A percentile compares a stretch with the other conserved stretches of the same genome.
phyloP scores from a whole-genome alignment of 495 filamentous ascomycete genomes.

The Achaetomiella virescens region DNA sequence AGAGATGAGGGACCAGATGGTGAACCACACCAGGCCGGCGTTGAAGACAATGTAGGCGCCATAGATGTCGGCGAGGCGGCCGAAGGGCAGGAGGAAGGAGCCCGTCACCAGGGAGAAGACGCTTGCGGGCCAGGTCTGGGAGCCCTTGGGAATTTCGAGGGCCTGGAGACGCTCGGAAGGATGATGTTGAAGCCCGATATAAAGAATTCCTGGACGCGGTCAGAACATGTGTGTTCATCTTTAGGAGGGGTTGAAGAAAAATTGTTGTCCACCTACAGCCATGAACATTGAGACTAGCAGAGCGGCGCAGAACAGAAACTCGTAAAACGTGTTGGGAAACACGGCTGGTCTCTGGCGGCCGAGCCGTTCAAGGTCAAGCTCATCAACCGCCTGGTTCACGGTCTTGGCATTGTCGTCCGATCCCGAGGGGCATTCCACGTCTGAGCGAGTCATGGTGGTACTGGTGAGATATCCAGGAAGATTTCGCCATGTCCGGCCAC shows the following conservation, averaged over 20 bases:
- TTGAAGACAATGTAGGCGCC: constrained; percentile 71
- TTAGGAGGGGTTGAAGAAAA: background rate
- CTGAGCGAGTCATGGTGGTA: background rate
- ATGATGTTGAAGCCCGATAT: constrained; percentile 83
- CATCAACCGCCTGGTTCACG: background rate
- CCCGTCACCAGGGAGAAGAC: constrained; percentile 71
- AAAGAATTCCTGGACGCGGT: constrained; percentile 61
- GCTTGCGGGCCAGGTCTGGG: constrained; percentile 72
- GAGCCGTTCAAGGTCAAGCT: constrained; percentile 53
- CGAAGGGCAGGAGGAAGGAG: constrained; percentile 69
- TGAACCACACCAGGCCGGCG: constrained; percentile 63
- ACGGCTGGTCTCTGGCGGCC: constrained; percentile 63
- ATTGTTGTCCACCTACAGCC: constrained; percentile 44
- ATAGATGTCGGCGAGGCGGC: constrained; percentile 69
- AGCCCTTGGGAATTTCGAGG: constrained; percentile 57
- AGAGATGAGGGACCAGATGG: constrained; percentile 63
- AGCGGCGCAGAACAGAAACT: constrained; percentile 66
- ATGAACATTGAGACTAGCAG: constrained; percentile 69
- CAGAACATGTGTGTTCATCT: background rate
- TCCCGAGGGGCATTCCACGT: background rate
- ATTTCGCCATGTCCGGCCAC: background rate
- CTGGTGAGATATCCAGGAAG: no score
- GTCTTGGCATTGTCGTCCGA: background rate
- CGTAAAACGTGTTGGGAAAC: constrained; percentile 56
- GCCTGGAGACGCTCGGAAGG: constrained; percentile 58